phyloP scores from a whole-genome alignment of 1,284 basidiomycete species.

The Pyrrhoderma lamaoense region DNA sequence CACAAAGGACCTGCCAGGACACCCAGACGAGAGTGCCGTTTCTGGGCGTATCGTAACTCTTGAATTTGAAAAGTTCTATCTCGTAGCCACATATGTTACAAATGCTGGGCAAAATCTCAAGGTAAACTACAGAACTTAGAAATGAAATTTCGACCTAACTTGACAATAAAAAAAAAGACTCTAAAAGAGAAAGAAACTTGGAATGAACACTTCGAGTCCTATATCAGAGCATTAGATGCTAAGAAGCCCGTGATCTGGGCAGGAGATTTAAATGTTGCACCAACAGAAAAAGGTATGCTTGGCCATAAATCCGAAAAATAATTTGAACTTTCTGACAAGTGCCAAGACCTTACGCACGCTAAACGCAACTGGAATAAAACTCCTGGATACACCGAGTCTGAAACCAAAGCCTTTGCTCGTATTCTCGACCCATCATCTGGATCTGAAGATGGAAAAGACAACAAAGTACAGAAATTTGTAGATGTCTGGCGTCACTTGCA shows the following conservation, averaged over 20 bases:
- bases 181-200: slow-evolving; percentile 68
- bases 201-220: slow-evolving; percentile 67
- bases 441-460: slow-evolving; percentile 21
- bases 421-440: slow-evolving; percentile 45
- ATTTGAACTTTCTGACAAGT: neutral
- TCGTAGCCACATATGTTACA: slow-evolving; percentile 83
- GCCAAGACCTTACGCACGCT: slow-evolving; percentile 55
- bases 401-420: slow-evolving; percentile 63
- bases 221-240: slow-evolving; percentile 65
- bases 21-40: slow-evolving; percentile 52
- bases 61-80: slow-evolving; percentile 66
- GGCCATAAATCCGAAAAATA: neutral
- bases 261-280: slow-evolving; percentile 86
- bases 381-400: slow-evolving; percentile 72
- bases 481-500: slow-evolving; percentile 80
- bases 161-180: too few relatives aligned
- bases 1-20: slow-evolving; percentile 60
- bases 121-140: slow-evolving; percentile 37
- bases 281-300: slow-evolving; percentile 55
- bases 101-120: slow-evolving; percentile 80
- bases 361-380: slow-evolving; percentile 75
- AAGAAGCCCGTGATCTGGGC: slow-evolving; percentile 84
- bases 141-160: too few relatives aligned
- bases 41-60: slow-evolving; percentile 77
- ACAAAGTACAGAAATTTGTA: slow-evolving; percentile 44